A percentile compares a stretch with the other conserved stretches of the same genome.
Evolutionary conservation across 2,329 filamentous ascomycete genomes (phyloP).

Genomic region (Ceratocystis alfenasii): DNA sequence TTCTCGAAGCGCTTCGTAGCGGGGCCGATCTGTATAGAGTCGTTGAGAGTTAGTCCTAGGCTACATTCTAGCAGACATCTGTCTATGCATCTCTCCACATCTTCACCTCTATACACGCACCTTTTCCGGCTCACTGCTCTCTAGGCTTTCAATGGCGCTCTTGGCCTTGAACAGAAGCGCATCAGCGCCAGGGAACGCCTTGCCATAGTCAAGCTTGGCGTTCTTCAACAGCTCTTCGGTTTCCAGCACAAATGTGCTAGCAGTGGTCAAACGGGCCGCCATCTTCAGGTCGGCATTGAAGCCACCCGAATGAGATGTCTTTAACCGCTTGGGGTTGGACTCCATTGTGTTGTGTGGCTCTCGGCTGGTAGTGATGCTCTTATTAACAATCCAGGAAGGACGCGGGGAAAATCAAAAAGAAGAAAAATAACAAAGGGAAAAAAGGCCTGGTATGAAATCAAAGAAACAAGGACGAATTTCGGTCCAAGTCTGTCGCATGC

Average conservation of each 20-base stretch:
- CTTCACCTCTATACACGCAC: conserved; percentile 28
- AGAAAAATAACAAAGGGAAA: background rate
- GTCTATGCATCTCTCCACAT: background rate
- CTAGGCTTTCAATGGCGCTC: conserved; percentile 39
- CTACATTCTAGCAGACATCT: background rate
- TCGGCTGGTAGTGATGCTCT: background rate
- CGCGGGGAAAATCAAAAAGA: background rate
- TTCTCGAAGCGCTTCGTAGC: conserved; percentile 57
- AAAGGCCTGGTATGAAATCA: background rate
- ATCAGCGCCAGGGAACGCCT: conserved; percentile 39
- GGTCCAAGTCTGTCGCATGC: background rate
- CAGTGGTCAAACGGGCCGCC: conserved; percentile 34
- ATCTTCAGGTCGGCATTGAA: conserved; percentile 34
- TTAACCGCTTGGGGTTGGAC: conserved; percentile 38
- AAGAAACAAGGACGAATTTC: background rate
- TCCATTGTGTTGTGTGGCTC: conserved; percentile 31
- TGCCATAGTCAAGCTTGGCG: conserved; percentile 41
- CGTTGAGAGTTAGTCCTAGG: conserved; percentile 3
- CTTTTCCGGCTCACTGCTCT: conserved; percentile 38
- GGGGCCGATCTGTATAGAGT: conserved; percentile 47
- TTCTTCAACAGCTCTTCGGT: conserved; percentile 48
- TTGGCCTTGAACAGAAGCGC: conserved; percentile 42
- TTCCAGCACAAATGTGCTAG: conserved; percentile 47
- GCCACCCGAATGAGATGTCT: conserved; percentile 34
- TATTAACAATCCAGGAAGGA: no score